Base-by-base conservation (phyloP, 2,329 filamentous ascomycete genomes). In the Xylaria sp. region DNA sequence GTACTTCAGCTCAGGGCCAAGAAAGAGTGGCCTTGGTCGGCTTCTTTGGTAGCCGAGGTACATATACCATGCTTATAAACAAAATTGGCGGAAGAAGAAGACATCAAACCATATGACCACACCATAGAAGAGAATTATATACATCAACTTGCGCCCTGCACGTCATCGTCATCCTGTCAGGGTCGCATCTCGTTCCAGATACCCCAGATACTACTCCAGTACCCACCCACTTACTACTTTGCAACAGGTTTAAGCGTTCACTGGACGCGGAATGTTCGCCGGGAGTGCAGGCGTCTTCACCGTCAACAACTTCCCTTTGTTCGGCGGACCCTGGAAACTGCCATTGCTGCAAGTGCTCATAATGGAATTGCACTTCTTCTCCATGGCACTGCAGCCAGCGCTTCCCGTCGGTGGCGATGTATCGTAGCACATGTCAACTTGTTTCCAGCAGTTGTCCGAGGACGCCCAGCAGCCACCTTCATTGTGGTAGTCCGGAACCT, bases 401-500 rank as follows among this genome's bases (percentile, higher is more conserved):
- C 77, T 75, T 1, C 89, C 89, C 1, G 86, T 87, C 1, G 87
- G 83, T 11, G 84, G 84, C 2, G 85, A 81, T 5, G 76, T 73
- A 44, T 79, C 73, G 76, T 84, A 91, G 79, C 90, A 92, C n/a
- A 67, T 71, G 2, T 81, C 74, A 29, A 77, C 75, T 76, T 92
- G 87, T 25, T 74, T 71, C 79, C 81, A 92, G 80, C 87, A 89
- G 49, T 79, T 73, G 37, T 78, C 74, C 10, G 80, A 80, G 2
- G 81, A 77, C 58, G 78, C 79, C 85, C 86, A 91, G 79, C 90
- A 92, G 13, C 82, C 82, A 1, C 71, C 71, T 71, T 87, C 80
- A 44, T 78, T 77, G 4, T 76, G 77, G 76, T 89, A 91, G 8
- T 75, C 68, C 0, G 83, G 73, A 1, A 91, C 80, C 70, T 90